Evolutionary conservation across 345 rosid genomes (phyloP), one percentile per base, ranked within the genome.

Genomic region (Melaleuca alternifolia): DNA sequence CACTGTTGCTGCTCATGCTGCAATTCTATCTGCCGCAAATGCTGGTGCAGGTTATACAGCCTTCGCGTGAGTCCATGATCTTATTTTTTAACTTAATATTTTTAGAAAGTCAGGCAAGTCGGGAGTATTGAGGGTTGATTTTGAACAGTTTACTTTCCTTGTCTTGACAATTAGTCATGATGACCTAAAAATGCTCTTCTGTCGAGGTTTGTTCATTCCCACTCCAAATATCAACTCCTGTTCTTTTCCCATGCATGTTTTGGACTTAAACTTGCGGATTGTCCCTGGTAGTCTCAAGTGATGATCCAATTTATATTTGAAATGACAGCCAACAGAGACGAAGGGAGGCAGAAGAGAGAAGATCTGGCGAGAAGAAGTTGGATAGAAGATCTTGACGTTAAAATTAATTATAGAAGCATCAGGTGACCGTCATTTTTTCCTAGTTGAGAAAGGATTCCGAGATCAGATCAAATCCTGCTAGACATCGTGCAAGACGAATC

Each of bases 1-100:
- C 51, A 84, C 95, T 21, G 91, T 85, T 59, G 94, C 93, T 54
- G 89, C 97, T 87, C 98, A 94, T 88, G 93, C 92, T 13, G 91
- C 94, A 59, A 77, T 90, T 82, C 83, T 93, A 44, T 94, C 99
- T 50, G 92, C 97, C 87, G 89, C 96, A 65, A 96, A 91, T 92
- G 94, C 92, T 89, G 97, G 99, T 59, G 86, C 95, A 59, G 99
- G 99, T 91, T 96, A 95, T 92, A 89, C 98, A 56, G 98, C 97
- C 82, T 97, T 94, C 44, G 98, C 93, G 98, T 96, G 92, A 94
- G 98, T 89, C 75, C 44, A 54, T 37, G 65, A 84, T 85, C 85
- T 23, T 54, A 11, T 48, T 12, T 50, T 37, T 51, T 57, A 86
- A 52, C 84, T 30, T 48, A 10, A 50, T 86, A 48, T 51, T 16